phyloP scores from a whole-genome alignment of 23 red algal genomes.

The Gracilaria domingensis region DNA sequence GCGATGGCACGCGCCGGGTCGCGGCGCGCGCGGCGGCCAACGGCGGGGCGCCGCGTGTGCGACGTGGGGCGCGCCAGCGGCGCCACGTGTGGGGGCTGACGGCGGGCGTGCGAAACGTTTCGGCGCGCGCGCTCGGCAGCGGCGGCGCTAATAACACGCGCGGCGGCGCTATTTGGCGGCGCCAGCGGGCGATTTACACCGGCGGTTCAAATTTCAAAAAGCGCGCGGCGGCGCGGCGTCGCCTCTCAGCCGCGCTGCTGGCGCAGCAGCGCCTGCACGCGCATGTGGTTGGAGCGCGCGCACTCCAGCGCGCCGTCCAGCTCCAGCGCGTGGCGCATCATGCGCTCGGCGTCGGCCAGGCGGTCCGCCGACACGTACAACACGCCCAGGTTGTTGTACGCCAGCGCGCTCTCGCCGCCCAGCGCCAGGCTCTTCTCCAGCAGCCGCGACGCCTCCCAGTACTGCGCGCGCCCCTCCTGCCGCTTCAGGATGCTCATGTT shows the following conservation, averaged over 20 bases:
- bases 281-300: conserved; percentile 69
- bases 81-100: neutral
- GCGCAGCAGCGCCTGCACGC: conserved; percentile 42
- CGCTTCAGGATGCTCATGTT: conserved; percentile 68
- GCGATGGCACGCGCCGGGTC: neutral
- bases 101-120: conserved; percentile 28
- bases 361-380: conserved; percentile 67
- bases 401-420: conserved; percentile 61
- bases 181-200: neutral
- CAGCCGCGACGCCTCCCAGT: conserved; percentile 38
- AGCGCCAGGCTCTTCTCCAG: conserved; percentile 59
- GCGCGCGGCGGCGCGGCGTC: too few species aligned
- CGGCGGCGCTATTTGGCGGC: neutral
- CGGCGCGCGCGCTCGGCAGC: neutral
- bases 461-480: conserved; percentile 45
- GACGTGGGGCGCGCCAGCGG: neutral
- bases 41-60: neutral
- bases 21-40: neutral
- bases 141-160: conserved; percentile 1
- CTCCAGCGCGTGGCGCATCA: conserved; percentile 60
- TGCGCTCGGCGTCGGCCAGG: conserved; percentile 44
- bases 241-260: too few species aligned
- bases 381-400: conserved; percentile 85
- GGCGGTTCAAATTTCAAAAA: neutral
- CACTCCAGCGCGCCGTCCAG: conserved; percentile 66